These are phyloP conservation scores for Sporobolomyces roseus DNA, from an alignment of 768 basidiomycete genomes.

Conservation along the genomic window DNA sequence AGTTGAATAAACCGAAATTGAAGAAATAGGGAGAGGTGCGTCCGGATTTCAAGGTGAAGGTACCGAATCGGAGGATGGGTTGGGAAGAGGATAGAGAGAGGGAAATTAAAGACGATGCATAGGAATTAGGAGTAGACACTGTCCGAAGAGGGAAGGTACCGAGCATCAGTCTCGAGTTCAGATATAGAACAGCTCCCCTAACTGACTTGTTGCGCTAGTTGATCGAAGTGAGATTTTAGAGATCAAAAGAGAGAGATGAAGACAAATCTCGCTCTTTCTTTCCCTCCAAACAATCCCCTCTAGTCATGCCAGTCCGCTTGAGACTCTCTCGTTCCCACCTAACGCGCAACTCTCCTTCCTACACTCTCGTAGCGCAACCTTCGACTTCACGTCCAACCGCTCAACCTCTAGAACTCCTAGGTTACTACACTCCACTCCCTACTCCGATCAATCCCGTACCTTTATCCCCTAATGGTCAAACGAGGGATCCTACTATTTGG, in stretches of 20 bases:
- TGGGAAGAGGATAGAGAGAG: constrained; percentile 49
- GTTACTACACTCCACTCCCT: constrained; percentile 60
- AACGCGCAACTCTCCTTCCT: constrained; percentile 65
- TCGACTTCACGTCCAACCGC: constrained; percentile 69
- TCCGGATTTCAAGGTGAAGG: constrained; percentile 91
- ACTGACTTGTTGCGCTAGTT: too few species aligned
- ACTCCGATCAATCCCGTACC: constrained; percentile 75
- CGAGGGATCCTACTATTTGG: constrained; percentile 37
- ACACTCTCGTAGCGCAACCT: constrained; percentile 80
- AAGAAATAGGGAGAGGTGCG: constrained; percentile 94
- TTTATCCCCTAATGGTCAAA: constrained; percentile 50
- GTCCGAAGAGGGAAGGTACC: not conserved
- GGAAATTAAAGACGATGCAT: constrained; percentile 32
- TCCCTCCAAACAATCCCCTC: not conserved
- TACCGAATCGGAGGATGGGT: constrained; percentile 62
- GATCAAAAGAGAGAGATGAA: not conserved
- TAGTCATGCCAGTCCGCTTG: constrained; percentile 64
- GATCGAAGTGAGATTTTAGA: not conserved
- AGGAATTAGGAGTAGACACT: constrained; percentile 13
- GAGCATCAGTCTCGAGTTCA: too few species aligned
- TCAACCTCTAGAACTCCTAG: constrained; percentile 82
- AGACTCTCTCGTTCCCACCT: constrained; percentile 76
- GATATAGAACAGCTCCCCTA: too few species aligned
- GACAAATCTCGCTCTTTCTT: not conserved
- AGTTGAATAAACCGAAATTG: constrained; percentile 84